Evolutionary conservation across 495 filamentous ascomycete species (phyloP), one percentile per base, ranked within the genome.

Genomic region (Aspergillus sclerotioniger): DNA sequence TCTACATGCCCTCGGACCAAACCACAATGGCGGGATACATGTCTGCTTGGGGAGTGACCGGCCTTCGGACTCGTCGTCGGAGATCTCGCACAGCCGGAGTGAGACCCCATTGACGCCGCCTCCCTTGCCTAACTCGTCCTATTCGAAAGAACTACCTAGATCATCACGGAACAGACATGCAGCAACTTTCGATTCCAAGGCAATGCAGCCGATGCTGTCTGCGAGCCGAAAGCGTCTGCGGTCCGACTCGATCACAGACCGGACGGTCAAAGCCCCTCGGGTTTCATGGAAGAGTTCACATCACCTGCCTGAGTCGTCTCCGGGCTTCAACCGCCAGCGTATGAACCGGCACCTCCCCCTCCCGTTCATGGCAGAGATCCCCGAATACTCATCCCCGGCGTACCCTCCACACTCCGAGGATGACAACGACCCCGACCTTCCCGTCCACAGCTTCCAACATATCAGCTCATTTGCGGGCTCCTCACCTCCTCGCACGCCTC

Each of bases 401-500:
- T 87, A 87, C 62, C 80, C 78, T 46, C 78, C 79, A 3, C 74
- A 68, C 32, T 91, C 88, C 6, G 90, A 94, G 58, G 90, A 92
- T 57, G 90, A 96, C 19, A 89, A 92, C 46, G 82, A 88, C 58
- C 73, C 68, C 0, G 82, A 89, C 21, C 77, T 93, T 28, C 89
- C 90, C 12, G 65, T 84, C n/a, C 87, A 89, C 65, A 91, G 89
- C 15, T 91, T 94, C 71, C 81, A 81, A 63, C 70, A 76, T 50
- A 64, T 73, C 53, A 72, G 70, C 58, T 81, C 82, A 19, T 75
- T 83, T 59, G 73, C 85, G 37, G 83, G 80, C 48, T 87, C 88
- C 32, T 94, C 91, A 4, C 90, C 90, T 44, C 91, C 91, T 37
- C 83, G 86, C 39, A 96, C 91, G 45, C 91, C 91, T 6, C 82